Conservation (phyloP, 305 asterid species). For the Fraxinus nigra region DNA sequence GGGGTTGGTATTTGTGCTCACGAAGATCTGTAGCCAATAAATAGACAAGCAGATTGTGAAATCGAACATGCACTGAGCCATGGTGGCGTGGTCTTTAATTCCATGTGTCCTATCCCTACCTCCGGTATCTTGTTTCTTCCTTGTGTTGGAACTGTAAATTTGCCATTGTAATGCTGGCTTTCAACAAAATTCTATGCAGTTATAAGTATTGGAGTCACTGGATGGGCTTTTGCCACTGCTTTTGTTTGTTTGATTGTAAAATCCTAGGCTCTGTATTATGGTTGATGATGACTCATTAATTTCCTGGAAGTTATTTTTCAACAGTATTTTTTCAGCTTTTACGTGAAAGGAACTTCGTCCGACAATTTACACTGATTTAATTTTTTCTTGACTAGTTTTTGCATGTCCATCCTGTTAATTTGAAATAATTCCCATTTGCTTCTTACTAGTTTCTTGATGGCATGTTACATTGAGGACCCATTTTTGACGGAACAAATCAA, state of each 20-base stretch:
- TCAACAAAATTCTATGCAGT: not conserved
- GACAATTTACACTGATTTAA: not conserved
- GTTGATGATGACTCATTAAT: not conserved
- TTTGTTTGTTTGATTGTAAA: conserved; percentile 5
- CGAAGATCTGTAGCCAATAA: conserved; percentile 8
- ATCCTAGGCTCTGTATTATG: not conserved
- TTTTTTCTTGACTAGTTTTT: not conserved
- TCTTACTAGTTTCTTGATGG: not conserved
- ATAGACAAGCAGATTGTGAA: conserved; percentile 7
- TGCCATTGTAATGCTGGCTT: not conserved
- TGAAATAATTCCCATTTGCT: not conserved
- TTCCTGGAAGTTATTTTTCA: not conserved
- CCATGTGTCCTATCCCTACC: not conserved
- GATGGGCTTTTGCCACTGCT: conserved; percentile 15
- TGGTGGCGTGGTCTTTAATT: conserved; percentile 22
- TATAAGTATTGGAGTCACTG: conserved; percentile 7
- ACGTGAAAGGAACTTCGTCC: not conserved
- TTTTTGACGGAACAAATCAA: not conserved
- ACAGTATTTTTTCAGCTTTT: not conserved
- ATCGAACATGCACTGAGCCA: not conserved
- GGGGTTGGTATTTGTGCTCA: conserved; percentile 16
- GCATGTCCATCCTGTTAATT: not conserved
- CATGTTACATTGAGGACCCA: not conserved
- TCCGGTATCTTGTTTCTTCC: conserved; percentile 4
- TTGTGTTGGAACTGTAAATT: conserved; percentile 14